Percentiles rank a stretch among this genome's conserved stretches.
Evolutionary conservation across 768 basidiomycete genomes (phyloP).

Genomic region (Chalciporus sphaerocephalus): DNA sequence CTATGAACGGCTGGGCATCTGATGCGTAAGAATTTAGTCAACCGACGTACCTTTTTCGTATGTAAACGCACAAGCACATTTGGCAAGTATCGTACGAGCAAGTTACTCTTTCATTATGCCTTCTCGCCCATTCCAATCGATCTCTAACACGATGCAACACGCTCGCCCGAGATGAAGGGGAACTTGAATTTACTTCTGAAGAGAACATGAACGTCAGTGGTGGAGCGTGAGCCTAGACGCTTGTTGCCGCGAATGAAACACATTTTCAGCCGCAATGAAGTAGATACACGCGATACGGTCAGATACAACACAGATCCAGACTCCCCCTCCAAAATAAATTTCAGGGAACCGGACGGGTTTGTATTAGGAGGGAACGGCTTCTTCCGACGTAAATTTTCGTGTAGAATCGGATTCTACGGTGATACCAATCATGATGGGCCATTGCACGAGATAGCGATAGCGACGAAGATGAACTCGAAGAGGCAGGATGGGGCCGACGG

Average conservation of each 20-base stretch:
- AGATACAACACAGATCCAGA: not conserved
- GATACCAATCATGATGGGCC: conserved; percentile 23
- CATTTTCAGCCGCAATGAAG: not conserved
- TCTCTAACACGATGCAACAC: no score
- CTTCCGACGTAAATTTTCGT: no score
- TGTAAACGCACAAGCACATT: conserved; percentile 6
- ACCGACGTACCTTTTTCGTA: conserved; percentile 5
- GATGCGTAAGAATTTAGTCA: conserved; percentile 4
- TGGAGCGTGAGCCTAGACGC: not conserved
- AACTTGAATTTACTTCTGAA: no score
- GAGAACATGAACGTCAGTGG: no score
- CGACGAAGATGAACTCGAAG: conserved; percentile 4
- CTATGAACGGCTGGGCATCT: conserved; percentile 8
- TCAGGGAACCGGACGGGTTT: not conserved
- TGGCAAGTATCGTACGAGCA: not conserved
- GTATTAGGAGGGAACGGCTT: not conserved
- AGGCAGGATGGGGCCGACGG: conserved; percentile 9
- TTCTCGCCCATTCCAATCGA: no score
- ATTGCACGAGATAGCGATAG: conserved; percentile 8
- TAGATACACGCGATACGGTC: no score
- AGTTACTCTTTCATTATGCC: conserved; percentile 2
- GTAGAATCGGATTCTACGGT: no score
- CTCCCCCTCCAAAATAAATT: not conserved
- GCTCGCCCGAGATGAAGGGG: not conserved
- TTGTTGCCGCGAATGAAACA: not conserved